Percentiles rank a stretch among this genome's conserved stretches.
Conservation (phyloP, 2,329 filamentous ascomycete genomes). For the Alternaria longipes region DNA sequence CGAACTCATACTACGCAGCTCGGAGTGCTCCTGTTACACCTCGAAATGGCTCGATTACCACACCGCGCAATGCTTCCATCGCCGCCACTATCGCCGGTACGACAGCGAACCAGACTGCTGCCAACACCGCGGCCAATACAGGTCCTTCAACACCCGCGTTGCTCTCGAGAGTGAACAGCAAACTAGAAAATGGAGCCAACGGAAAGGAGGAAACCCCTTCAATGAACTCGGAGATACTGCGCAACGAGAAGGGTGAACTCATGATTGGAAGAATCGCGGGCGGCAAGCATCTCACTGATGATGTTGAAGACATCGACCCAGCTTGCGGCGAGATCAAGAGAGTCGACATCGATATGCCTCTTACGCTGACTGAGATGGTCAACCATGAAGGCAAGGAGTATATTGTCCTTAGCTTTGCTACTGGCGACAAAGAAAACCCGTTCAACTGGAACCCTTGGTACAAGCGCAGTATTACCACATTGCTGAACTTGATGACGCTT, state of each 20-base stretch:
- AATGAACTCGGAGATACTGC: constrained; percentile 26
- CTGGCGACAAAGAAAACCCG: constrained; percentile 37
- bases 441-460: constrained; percentile 44
- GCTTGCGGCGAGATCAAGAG: constrained; percentile 37
- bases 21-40: constrained; percentile 24
- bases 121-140: constrained; percentile 25
- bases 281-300: constrained; percentile 32
- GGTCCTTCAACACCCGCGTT: constrained; percentile 21
- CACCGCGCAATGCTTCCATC: constrained; percentile 24
- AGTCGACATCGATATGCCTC: constrained; percentile 40
- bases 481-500: constrained; percentile 40
- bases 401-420: constrained; percentile 37
- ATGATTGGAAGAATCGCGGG: constrained; percentile 36
- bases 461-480: constrained; percentile 40
- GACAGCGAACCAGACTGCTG: constrained; percentile 21
- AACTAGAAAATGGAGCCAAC: constrained; percentile 13
- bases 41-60: constrained; percentile 23
- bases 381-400: constrained; percentile 38
- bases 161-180: constrained; percentile 26
- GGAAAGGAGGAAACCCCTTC: constrained; percentile 12
- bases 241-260: constrained; percentile 37
- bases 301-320: constrained; percentile 33
- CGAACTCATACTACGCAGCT: constrained; percentile 24
- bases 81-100: constrained; percentile 19
- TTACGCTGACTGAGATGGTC: constrained; percentile 39